Conservation (phyloP, 345 rosid species). For the Geranium rotundifolium region DNA sequence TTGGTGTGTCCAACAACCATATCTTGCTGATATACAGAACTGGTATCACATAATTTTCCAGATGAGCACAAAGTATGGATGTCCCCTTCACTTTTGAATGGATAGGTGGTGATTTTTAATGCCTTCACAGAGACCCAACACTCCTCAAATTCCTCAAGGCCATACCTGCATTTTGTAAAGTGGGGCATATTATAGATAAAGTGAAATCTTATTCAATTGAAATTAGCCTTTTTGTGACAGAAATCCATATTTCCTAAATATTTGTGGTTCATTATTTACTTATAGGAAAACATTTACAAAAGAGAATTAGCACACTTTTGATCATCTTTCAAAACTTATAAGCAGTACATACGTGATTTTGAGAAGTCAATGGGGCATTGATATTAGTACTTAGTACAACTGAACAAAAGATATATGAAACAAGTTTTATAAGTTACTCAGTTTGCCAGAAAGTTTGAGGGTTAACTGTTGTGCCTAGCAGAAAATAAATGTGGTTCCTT, state of each 20-base stretch:
- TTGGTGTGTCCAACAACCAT: conserved; percentile 12
- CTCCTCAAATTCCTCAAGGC: conserved; percentile 32
- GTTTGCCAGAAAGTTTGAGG: neutral
- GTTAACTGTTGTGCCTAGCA: neutral
- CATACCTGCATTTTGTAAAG: conserved; percentile 37
- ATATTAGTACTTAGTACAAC: no score
- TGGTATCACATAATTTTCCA: conserved; percentile 25
- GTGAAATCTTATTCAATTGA: neutral
- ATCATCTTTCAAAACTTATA: neutral
- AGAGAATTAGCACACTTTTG: neutral
- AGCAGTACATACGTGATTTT: neutral
- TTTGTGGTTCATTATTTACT: neutral
- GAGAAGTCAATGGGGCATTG: neutral
- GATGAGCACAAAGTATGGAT: conserved; percentile 39
- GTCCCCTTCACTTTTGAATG: conserved; percentile 28
- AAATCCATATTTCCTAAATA: neutral
- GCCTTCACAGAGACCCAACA: conserved; percentile 39
- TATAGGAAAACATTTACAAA: neutral
- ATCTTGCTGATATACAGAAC: conserved; percentile 22
- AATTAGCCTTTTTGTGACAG: neutral
- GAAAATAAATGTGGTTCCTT: no score
- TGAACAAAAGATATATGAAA: no score
- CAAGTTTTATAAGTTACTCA: no score
- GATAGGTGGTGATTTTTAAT: conserved; percentile 32
- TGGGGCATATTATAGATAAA: neutral